Conservation (phyloP, 2,329 filamentous ascomycete species). For the Gremmenia infestans region DNA sequence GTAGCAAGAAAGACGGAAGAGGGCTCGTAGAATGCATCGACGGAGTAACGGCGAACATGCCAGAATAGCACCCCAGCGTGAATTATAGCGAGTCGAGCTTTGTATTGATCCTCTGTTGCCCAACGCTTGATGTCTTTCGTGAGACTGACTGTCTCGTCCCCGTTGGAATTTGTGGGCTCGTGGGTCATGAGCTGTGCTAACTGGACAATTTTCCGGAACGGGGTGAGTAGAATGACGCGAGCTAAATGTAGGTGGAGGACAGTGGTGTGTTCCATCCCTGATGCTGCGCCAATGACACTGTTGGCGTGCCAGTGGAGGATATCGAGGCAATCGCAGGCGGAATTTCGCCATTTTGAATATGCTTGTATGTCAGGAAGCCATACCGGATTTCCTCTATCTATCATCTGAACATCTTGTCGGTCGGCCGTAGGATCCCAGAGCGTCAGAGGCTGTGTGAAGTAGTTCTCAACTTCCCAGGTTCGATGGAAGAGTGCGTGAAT, state of each 20-base stretch:
- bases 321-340: constrained; percentile 38
- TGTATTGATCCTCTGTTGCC: constrained; percentile 47
- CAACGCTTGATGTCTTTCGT: constrained; percentile 39
- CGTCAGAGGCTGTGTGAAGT: constrained; percentile 40
- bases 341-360: constrained; percentile 43
- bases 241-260: constrained; percentile 39
- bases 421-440: constrained; percentile 41
- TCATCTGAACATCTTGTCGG: constrained; percentile 31
- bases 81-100: constrained; percentile 51
- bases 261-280: constrained; percentile 40
- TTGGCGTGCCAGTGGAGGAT: constrained; percentile 41
- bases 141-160: constrained; percentile 24
- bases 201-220: constrained; percentile 25
- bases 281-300: constrained; percentile 34
- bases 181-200: constrained; percentile 13
- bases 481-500: constrained; percentile 46
- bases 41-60: constrained; percentile 46
- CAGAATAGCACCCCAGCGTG: constrained; percentile 49
- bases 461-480: constrained; percentile 43
- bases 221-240: constrained; percentile 37
- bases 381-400: constrained; percentile 33
- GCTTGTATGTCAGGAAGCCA: constrained; percentile 44
- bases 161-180: background rate
- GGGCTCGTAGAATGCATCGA: constrained; percentile 44
- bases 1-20: constrained; percentile 41